Percentiles rank a stretch among this genome's conserved stretches.
Conservation (phyloP, 2,329 filamentous ascomycete genomes). For the Alternaria solani region DNA sequence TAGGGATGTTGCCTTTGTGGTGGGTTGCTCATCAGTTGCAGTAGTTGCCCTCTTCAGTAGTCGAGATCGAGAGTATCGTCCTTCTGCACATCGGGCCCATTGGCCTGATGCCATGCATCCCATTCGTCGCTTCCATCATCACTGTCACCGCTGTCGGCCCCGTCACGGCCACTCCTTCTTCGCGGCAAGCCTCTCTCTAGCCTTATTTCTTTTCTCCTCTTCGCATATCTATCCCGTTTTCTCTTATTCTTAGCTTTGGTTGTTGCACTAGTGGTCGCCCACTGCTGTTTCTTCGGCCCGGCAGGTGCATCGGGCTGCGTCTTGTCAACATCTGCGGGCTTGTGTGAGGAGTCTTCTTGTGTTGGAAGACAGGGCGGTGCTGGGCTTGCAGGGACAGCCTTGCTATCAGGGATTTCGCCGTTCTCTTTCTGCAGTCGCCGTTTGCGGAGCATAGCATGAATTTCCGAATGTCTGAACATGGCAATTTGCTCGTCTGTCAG, state of each 20-base stretch:
- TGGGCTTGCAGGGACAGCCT: not conserved
- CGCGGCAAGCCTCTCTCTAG: slow-evolving; percentile 21
- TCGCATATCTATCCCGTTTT: slow-evolving; percentile 35
- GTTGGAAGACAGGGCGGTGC: not conserved
- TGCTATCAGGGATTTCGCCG: slow-evolving; percentile 24
- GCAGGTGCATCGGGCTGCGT: slow-evolving; percentile 23
- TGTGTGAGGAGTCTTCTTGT: not conserved
- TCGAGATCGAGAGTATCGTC: slow-evolving; percentile 55
- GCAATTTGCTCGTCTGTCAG: slow-evolving; percentile 90
- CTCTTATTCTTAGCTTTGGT: slow-evolving; percentile 37
- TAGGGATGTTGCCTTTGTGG: not conserved
- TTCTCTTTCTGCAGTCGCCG: slow-evolving; percentile 36
- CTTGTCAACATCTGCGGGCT: slow-evolving; percentile 16
- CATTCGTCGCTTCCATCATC: slow-evolving; percentile 50
- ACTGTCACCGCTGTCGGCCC: slow-evolving; percentile 27
- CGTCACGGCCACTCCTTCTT: slow-evolving; percentile 14
- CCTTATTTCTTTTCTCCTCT: slow-evolving; percentile 34
- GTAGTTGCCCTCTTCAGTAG: slow-evolving; percentile 48
- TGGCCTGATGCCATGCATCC: slow-evolving; percentile 56
- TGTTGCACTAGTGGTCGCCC: slow-evolving; percentile 36
- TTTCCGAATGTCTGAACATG: slow-evolving; percentile 89
- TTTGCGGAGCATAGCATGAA: slow-evolving; percentile 69
- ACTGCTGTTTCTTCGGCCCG: slow-evolving; percentile 35
- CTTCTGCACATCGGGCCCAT: slow-evolving; percentile 55
- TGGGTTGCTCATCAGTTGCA: too few relatives aligned